Base-by-base conservation (phyloP, 257 asterid species). In the Buddleja alternifolia region DNA sequence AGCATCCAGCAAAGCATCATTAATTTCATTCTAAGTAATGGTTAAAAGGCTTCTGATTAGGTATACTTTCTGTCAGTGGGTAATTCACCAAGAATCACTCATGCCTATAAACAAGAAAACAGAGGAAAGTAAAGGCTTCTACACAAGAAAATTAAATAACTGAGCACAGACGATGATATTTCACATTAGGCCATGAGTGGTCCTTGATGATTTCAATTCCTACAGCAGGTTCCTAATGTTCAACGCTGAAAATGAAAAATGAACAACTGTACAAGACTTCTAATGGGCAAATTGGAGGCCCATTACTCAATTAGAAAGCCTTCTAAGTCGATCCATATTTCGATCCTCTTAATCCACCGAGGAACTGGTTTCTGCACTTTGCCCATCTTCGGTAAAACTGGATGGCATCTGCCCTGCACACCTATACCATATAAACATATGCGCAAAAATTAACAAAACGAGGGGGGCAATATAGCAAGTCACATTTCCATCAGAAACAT, bases 381-480 rank as follows among this genome's bases (percentile, higher is more conserved):
- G 78, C 37, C 76, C 84, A 36, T 85, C 88, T 75, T 85, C 87
- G n/a, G 81, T 83, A 60, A 64, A 80, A 73, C 83, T 81, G 60
- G 83, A 78, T 12, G 81, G 81, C 66, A 82, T 62, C 73, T 78
- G 87, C 10, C 83, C 87, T 60, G 69, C 79, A 65, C 80, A 53
- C 83, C 90, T 81, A 70, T 62, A 70, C 17, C 44, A 37, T 5
- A 46, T 8, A 57, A 39, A 7, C 6, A 16, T 10, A 32, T 17
- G 11, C n/a, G 42, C 47, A 51, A 16, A 67, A 69, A n/a, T 60
- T 15, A n/a, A 14, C 3, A 34, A 6, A 53, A 9, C n/a, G n/a
- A n/a, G n/a, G n/a, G n/a, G n/a, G n/a, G n/a, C n/a, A n/a, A n/a
- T n/a, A 12, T 60, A 10, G 4, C 5, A 20, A 10, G 20, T 60